These are phyloP conservation scores for Leptodermis oblonga DNA, from an alignment of 257 asterid species.

Conservation along the genomic window DNA sequence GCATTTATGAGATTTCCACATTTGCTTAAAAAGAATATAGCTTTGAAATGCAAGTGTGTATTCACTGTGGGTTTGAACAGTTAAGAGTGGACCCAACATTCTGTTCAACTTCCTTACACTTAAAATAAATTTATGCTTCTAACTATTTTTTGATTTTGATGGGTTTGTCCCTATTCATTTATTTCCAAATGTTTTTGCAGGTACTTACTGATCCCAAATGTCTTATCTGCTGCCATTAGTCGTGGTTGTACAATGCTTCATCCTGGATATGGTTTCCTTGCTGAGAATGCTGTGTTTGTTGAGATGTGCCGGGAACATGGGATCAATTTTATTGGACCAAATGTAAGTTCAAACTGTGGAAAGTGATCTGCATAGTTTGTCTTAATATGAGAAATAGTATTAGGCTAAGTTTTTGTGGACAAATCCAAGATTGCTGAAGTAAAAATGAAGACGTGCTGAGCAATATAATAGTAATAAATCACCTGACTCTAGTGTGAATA, in stretches of 20 bases:
- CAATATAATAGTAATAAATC: not conserved
- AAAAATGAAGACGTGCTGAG: not conserved
- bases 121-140: not conserved
- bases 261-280: slow-evolving; percentile 98
- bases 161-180: slow-evolving; percentile 1
- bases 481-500: too few relatives aligned
- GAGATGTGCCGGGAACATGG: slow-evolving; percentile 92
- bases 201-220: slow-evolving; percentile 80
- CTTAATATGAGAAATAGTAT: not conserved
- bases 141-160: not conserved
- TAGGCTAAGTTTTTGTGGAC: not conserved
- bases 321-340: slow-evolving; percentile 95
- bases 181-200: slow-evolving; percentile 35
- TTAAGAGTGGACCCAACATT: not conserved
- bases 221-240: slow-evolving; percentile 87
- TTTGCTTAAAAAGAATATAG: not conserved
- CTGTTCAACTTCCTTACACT: not conserved
- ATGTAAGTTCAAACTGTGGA: slow-evolving; percentile 45
- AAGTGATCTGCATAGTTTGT: not conserved
- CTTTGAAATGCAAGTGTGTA: not conserved
- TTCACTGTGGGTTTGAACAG: not conserved
- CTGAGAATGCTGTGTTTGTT: slow-evolving; percentile 95
- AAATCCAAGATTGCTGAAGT: not conserved
- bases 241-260: slow-evolving; percentile 95
- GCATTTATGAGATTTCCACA: not conserved